Conservation (phyloP, 2,329 filamentous ascomycete genomes). For the Pseudogymnoascus sp. region DNA sequence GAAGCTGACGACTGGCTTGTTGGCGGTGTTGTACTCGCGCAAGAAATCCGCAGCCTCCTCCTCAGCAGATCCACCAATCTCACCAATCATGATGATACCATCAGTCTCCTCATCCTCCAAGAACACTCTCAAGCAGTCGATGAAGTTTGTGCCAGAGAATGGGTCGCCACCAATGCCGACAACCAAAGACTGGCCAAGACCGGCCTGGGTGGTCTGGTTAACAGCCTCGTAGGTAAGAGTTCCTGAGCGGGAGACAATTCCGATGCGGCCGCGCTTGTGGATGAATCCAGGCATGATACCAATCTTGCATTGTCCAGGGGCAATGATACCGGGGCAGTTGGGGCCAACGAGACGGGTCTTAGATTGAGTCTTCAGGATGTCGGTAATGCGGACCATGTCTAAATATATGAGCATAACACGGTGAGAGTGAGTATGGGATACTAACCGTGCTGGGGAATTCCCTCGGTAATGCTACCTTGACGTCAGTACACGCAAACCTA, state of each 20-base stretch:
- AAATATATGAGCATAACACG: constrained; percentile 14
- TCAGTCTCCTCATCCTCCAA: constrained; percentile 92
- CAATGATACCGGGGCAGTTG: constrained; percentile 98
- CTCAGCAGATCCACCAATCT: constrained; percentile 95
- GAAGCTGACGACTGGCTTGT: constrained; percentile 96
- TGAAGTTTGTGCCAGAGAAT: constrained; percentile 99
- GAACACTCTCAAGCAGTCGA: constrained; percentile 97
- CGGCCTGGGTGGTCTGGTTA: constrained; percentile 97
- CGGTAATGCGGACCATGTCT: constrained; percentile 99
- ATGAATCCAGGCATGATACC: constrained; percentile 99
- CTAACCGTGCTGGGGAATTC: constrained; percentile 91
- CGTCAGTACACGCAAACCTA: constrained; percentile 18
- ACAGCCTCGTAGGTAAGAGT: constrained; percentile 99
- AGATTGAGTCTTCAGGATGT: constrained; percentile 93
- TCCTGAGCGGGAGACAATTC: constrained; percentile 95
- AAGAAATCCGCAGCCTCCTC: constrained; percentile 97
- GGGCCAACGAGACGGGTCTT: constrained; percentile 96
- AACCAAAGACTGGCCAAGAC: constrained; percentile 94
- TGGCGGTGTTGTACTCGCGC: constrained; percentile 79
- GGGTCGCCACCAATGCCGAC: constrained; percentile 98
- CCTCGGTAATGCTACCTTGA: constrained; percentile 68
- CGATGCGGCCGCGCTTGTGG: constrained; percentile 97
- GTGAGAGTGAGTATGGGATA: constrained; percentile 17
- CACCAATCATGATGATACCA: constrained; percentile 99
- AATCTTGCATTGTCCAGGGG: constrained; percentile 94